These are phyloP conservation scores for Capsicum chinense DNA, from an alignment of 257 asterid species.

Conservation along the genomic window DNA sequence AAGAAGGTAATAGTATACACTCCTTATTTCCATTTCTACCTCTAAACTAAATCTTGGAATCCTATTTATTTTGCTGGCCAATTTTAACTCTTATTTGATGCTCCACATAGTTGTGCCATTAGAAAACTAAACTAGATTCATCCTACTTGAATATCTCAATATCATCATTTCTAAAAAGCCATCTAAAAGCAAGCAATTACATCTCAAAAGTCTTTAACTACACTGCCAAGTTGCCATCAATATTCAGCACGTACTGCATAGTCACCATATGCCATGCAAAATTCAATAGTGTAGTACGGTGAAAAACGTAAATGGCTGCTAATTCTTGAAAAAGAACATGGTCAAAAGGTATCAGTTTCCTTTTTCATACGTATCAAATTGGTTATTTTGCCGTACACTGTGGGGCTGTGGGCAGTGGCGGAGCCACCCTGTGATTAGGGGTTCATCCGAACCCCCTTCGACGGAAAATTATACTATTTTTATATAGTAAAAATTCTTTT, in stretches of 20 bases:
- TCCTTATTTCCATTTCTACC: neutral
- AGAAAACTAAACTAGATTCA: too few relatives aligned
- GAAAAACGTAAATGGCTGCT: neutral
- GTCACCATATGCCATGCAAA: neutral
- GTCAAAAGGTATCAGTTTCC: neutral
- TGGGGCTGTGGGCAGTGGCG: neutral
- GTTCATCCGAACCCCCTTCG: too few relatives aligned
- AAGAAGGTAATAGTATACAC: too few relatives aligned
- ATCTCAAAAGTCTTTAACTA: too few relatives aligned
- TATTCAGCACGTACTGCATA: constrained; percentile 8
- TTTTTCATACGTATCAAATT: neutral
- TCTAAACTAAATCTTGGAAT: too few relatives aligned
- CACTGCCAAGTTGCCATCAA: neutral
- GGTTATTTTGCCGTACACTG: neutral
- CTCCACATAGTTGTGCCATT: neutral
- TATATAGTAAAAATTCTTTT: too few relatives aligned
- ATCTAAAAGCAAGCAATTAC: neutral
- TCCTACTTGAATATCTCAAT: neutral
- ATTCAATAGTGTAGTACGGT: neutral
- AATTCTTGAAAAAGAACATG: neutral
- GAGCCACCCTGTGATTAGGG: too few relatives aligned
- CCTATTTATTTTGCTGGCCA: neutral
- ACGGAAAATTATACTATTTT: too few relatives aligned
- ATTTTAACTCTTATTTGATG: neutral
- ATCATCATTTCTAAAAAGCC: too few relatives aligned